These are phyloP conservation scores for Lipomyces chichibuensis DNA, from an alignment of 805 yeast genomes.

Conservation along the genomic window DNA sequence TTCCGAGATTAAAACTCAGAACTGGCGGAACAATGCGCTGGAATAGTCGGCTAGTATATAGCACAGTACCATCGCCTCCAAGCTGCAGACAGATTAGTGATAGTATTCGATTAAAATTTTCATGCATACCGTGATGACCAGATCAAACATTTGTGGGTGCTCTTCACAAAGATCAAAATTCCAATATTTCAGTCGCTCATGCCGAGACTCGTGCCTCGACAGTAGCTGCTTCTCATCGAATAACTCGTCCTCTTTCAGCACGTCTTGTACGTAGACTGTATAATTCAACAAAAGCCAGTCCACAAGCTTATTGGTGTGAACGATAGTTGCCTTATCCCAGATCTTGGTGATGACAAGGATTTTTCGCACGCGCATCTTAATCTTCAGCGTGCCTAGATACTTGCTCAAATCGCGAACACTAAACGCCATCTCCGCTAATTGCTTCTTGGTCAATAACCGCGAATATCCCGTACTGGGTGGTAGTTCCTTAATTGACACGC, in stretches of 20 bases:
- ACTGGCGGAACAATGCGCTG: slow-evolving; percentile 90
- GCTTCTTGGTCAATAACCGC: slow-evolving; percentile 38
- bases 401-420: slow-evolving; percentile 42
- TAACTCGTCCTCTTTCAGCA: slow-evolving; percentile 60
- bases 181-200: slow-evolving; percentile 45
- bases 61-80: slow-evolving; percentile 97
- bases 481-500: background rate
- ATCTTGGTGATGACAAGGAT: slow-evolving; percentile 86
- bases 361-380: slow-evolving; percentile 67
- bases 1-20: slow-evolving; percentile 68
- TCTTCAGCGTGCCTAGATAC: slow-evolving; percentile 38
- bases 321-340: slow-evolving; percentile 74
- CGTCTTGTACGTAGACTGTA: slow-evolving; percentile 72
- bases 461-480: slow-evolving; percentile 20
- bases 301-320: slow-evolving; percentile 73
- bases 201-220: slow-evolving; percentile 51
- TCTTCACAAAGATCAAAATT: slow-evolving; percentile 45
- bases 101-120: background rate
- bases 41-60: slow-evolving; percentile 57
- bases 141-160: slow-evolving; percentile 54
- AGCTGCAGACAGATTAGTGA: slow-evolving; percentile 45
- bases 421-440: slow-evolving; percentile 41
- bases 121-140: slow-evolving; percentile 63
- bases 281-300: slow-evolving; percentile 66
- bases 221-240: slow-evolving; percentile 61